These are phyloP conservation scores for Phragmites australis DNA, from an alignment of 176 grass and related monocot genomes.

Conservation along the genomic window DNA sequence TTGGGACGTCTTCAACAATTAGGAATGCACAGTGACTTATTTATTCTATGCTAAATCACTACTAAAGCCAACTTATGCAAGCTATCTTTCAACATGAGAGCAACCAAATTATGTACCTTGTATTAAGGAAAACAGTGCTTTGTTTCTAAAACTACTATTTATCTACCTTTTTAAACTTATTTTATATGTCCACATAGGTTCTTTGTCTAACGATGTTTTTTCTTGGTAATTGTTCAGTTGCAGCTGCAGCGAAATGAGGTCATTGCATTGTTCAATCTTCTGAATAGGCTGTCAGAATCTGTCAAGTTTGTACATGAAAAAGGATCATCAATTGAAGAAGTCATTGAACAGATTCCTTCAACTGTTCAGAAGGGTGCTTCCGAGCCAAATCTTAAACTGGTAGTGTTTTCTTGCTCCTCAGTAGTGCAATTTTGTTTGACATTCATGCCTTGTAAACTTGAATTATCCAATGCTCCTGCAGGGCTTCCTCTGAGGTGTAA, in stretches of 20 bases:
- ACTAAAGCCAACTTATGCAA: background rate
- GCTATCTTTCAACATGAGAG: background rate
- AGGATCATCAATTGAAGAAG: constrained; percentile 58
- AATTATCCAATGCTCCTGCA: constrained; percentile 11
- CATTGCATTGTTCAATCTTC: constrained; percentile 85
- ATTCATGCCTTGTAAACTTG: background rate
- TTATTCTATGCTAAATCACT: background rate
- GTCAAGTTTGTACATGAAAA: constrained; percentile 91
- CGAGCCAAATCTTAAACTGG: constrained; percentile 31
- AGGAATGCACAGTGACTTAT: background rate
- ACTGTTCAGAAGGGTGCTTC: constrained; percentile 37
- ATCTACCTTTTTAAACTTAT: constrained; percentile 18
- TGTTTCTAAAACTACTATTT: background rate
- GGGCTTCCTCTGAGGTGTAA: constrained; percentile 29
- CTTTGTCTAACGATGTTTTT: constrained; percentile 24
- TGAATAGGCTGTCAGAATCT: constrained; percentile 92
- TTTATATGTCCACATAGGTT: background rate
- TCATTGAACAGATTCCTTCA: constrained; percentile 49
- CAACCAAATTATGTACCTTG: background rate
- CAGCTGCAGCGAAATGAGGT: constrained; percentile 98
- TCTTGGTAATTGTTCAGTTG: constrained; percentile 52
- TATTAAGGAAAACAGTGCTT: background rate
- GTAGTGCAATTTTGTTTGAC: background rate
- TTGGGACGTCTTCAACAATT: background rate
- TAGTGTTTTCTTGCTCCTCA: background rate